Conservation (phyloP, 768 basidiomycete species). For the Termitomyces sp. region DNA sequence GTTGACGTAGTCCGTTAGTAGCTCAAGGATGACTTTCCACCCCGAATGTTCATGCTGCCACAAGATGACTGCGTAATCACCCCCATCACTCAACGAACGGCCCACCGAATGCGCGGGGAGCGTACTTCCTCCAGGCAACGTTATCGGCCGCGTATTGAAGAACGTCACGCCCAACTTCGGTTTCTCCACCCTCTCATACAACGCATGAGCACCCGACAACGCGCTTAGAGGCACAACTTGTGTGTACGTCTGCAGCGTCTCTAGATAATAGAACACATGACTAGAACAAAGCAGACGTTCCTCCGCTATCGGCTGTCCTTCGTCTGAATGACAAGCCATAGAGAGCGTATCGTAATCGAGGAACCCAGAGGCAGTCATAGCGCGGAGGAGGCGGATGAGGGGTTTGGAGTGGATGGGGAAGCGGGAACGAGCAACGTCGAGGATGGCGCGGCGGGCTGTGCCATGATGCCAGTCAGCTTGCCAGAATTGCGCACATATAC, state of each 20-base stretch:
- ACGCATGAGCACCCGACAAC: conserved; percentile 61
- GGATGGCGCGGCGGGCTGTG: conserved; percentile 66
- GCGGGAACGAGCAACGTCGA: conserved; percentile 76
- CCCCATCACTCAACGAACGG: conserved; percentile 67
- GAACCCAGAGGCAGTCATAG: conserved; percentile 75
- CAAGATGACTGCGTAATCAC: conserved; percentile 62
- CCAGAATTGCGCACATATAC: conserved; percentile 83
- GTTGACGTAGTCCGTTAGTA: conserved; percentile 72
- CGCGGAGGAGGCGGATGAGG: conserved; percentile 65
- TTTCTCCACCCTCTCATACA: conserved; percentile 68
- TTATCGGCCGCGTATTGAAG: conserved; percentile 59
- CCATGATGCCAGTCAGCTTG: conserved; percentile 65
- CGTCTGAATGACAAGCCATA: conserved; percentile 40
- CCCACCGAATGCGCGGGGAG: conserved; percentile 67
- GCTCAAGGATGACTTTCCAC: conserved; percentile 82
- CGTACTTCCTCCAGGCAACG: conserved; percentile 70
- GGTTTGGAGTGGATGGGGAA: conserved; percentile 78
- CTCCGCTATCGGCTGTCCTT: conserved; percentile 32
- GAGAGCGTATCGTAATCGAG: conserved; percentile 68
- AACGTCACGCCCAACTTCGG: conserved; percentile 46
- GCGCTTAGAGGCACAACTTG: conserved; percentile 61
- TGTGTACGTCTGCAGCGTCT: conserved; percentile 66
- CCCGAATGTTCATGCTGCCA: conserved; percentile 85
- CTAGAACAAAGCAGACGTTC: conserved; percentile 58
- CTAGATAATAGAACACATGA: conserved; percentile 74